A percentile compares a stretch with the other conserved stretches of the same genome.
Evolutionary conservation across 2,329 filamentous ascomycete species (phyloP).

Genomic region (Verruconis gallopava): DNA sequence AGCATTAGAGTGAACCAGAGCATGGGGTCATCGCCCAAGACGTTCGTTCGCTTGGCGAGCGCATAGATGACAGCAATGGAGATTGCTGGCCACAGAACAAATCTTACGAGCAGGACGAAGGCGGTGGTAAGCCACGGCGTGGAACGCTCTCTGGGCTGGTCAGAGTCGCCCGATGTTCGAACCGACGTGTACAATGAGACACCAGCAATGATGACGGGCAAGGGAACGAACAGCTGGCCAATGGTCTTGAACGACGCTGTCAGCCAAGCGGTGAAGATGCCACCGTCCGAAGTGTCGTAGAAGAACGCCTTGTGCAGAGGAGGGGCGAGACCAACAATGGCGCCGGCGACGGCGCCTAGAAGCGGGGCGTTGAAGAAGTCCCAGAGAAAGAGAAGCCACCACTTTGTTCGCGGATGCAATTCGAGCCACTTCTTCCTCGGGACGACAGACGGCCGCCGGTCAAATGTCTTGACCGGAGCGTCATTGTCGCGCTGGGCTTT

Average conservation of each 20-base stretch:
- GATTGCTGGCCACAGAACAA: slow-evolving; percentile 45
- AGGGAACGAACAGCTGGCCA: slow-evolving; percentile 48
- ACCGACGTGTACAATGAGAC: slow-evolving; percentile 42
- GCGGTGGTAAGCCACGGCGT: slow-evolving; percentile 36
- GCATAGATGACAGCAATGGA: slow-evolving; percentile 11
- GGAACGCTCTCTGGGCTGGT: slow-evolving; percentile 22
- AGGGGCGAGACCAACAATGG: slow-evolving; percentile 46
- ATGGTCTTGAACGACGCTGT: slow-evolving; percentile 49
- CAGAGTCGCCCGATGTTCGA: slow-evolving; percentile 36
- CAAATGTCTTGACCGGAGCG: neutral
- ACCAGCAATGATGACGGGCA: slow-evolving; percentile 54
- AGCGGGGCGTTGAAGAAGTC: slow-evolving; percentile 50
- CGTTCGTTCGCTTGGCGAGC: slow-evolving; percentile 8
- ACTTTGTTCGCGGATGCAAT: slow-evolving; percentile 26
- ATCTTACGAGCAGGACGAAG: slow-evolving; percentile 43
- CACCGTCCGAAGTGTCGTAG: slow-evolving; percentile 41
- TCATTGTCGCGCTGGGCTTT: slow-evolving; percentile 8
- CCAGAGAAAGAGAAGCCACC: slow-evolving; percentile 28
- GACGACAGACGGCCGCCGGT: slow-evolving; percentile 19
- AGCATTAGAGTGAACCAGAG: slow-evolving; percentile 11
- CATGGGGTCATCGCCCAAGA: slow-evolving; percentile 11
- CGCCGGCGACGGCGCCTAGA: slow-evolving; percentile 46
- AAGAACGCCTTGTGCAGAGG: slow-evolving; percentile 51
- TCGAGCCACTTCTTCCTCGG: slow-evolving; percentile 15
- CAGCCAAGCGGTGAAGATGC: slow-evolving; percentile 54